Conservation (phyloP, 345 rosid species). For the Hibiscus syriacus region DNA sequence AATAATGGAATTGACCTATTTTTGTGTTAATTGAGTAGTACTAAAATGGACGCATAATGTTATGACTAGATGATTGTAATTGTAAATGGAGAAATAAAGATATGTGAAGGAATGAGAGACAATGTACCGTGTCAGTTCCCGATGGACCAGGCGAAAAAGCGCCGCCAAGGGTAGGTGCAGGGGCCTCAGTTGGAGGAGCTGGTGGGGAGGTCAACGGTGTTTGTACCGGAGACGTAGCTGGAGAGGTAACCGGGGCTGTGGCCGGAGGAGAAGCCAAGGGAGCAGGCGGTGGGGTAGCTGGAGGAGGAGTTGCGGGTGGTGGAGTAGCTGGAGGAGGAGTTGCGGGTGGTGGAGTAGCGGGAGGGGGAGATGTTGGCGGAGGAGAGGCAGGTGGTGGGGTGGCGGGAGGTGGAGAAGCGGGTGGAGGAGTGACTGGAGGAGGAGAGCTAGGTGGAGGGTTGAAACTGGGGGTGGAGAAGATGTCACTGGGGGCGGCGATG, state of each 20-base stretch:
- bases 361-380: constrained; percentile 21
- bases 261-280: constrained; percentile 9
- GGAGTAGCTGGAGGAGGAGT: constrained; percentile 29
- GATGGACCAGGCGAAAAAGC: constrained; percentile 34
- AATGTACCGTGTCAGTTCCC: constrained; percentile 29
- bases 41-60: no score
- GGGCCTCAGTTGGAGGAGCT: not conserved
- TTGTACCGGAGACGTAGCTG: not conserved
- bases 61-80: not conserved
- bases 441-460: constrained; percentile 13
- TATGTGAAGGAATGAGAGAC: no score
- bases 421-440: constrained; percentile 7
- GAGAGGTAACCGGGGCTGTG: not conserved
- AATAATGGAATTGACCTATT: no score
- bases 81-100: not conserved
- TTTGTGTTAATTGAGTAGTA: no score
- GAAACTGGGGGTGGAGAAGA: constrained; percentile 5
- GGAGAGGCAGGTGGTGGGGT: constrained; percentile 11
- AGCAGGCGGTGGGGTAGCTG: not conserved
- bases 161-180: constrained; percentile 16
- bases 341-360: constrained; percentile 27
- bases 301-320: constrained; percentile 23
- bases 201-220: not conserved
- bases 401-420: not conserved
- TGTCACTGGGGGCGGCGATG: constrained; percentile 6